A percentile compares a stretch with the other conserved stretches of the same genome.
phyloP scores from a whole-genome alignment of 2,329 filamentous ascomycete species.

The Monosporascus sp. region DNA sequence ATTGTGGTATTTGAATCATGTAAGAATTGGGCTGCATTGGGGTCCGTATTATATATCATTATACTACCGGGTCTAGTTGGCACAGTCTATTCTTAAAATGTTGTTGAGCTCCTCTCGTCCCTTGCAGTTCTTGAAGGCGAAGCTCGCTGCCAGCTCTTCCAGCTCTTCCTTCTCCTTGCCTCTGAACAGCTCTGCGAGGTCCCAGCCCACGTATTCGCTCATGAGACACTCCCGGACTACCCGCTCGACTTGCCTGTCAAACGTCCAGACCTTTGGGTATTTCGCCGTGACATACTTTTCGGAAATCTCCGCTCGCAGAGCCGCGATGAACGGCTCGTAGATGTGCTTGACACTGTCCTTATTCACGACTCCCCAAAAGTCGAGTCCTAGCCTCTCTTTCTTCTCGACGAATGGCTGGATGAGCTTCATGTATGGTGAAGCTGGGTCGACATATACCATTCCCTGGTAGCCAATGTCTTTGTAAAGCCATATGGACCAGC shows the following conservation, averaged over 20 bases:
- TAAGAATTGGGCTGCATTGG: no score
- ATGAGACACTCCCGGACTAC: conserved; percentile 41
- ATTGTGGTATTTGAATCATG: no score
- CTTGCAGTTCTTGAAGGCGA: no score
- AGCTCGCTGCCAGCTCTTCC: no score
- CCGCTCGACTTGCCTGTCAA: conserved; percentile 45
- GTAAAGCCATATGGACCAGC: conserved; percentile 58
- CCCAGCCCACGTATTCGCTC: conserved; percentile 37
- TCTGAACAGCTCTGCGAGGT: conserved; percentile 43
- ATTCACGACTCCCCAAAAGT: no score
- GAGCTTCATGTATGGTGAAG: conserved; percentile 44
- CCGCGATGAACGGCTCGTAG: no score
- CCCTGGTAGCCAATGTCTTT: conserved; percentile 54
- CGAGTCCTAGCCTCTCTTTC: conserved; percentile 31
- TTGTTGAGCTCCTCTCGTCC: no score
- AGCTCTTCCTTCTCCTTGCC: conserved; percentile 20
- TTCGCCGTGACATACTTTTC: conserved; percentile 7
- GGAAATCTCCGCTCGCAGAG: background rate
- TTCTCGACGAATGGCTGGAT: conserved; percentile 49
- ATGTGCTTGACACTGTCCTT: no score
- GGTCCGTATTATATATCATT: no score
- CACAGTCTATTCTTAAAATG: no score
- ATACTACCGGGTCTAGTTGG: no score
- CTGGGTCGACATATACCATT: conserved; percentile 44
- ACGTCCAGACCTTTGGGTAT: conserved; percentile 43